A percentile compares a stretch with the other conserved stretches of the same genome.
Conservation (phyloP, 306 rosid species). For the Cercis canadensis region DNA sequence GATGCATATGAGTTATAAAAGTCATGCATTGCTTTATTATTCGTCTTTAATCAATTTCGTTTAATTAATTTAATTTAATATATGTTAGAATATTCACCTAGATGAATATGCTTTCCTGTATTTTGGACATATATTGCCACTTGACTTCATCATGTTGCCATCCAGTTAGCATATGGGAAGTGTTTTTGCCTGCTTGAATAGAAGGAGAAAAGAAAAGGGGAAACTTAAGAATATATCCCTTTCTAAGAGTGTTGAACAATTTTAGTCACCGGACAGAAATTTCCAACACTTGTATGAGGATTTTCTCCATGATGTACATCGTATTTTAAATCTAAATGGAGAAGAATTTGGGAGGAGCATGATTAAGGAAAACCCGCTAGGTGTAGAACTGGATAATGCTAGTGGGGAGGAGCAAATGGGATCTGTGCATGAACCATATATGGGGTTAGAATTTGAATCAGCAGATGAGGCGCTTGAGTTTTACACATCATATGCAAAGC, state of each 20-base stretch:
- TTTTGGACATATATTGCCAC: not conserved
- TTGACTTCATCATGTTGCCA: constrained; percentile 9
- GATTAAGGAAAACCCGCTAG: constrained; percentile 68
- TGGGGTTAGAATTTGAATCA: constrained; percentile 79
- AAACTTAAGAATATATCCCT: not conserved
- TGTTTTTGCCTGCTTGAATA: constrained; percentile 14
- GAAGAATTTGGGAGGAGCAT: constrained; percentile 51
- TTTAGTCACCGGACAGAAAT: constrained; percentile 14
- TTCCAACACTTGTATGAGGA: not conserved
- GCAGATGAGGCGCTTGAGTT: constrained; percentile 80
- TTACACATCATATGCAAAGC: constrained; percentile 70
- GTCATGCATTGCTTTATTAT: too few relatives aligned
- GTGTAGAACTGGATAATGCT: constrained; percentile 56
- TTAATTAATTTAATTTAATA: too few relatives aligned
- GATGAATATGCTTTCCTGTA: too few relatives aligned
- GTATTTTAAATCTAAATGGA: constrained; percentile 49
- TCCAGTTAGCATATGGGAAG: constrained; percentile 20
- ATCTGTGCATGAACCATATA: constrained; percentile 65
- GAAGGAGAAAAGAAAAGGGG: not conserved
- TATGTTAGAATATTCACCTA: too few relatives aligned
- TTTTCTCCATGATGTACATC: constrained; percentile 8
- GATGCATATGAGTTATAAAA: too few relatives aligned
- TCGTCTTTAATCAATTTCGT: too few relatives aligned
- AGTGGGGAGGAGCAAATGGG: constrained; percentile 54
- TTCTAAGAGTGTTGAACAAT: not conserved